Base-by-base conservation (phyloP, 345 rosid species). In the Salix brachista region DNA sequence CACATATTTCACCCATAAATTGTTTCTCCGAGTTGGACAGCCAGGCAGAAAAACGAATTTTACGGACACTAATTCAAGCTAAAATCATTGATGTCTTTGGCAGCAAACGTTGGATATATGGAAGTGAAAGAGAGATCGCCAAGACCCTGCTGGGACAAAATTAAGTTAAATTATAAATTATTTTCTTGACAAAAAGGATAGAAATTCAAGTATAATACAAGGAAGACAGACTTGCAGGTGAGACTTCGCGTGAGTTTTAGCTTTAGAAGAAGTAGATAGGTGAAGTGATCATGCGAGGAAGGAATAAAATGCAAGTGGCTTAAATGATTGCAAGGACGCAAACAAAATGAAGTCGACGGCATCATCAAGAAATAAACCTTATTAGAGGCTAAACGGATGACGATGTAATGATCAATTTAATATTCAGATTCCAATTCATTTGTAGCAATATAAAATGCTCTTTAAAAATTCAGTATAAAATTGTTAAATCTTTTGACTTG, bases 41-140 rank as follows among this genome's bases (percentile, higher is more conserved):
- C 44, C 44, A 10, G 36, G 7, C 30, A 8, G 4, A 36, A 6
- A 21, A 42, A 37, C 18, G 50, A 9, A 8, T 39, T 44, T 71
- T 76, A 81, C 0, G 91, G 91, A 74, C 89, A 77, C 17, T 89
- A 83, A 0, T 80, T 56, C 17, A 89, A 80, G 72, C 87, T 89
- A 46, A 90, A 92, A 5, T 41, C 39, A 19, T 36, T 67, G 54
- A 78, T 66, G 13, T 78, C 62, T 16, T 74, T 74, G 13, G 77
- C 77, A 25, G 76, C 44, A 42, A 34, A 78, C 17, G 65, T 8
- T 8, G 80, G 37, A 5, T 41, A 41, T 41, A 41, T 41, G 12
- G 13, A 41, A 41, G 44, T 41, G 44, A 41, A 41, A 41, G 44
- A 41, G 44, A 41, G 44, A 10, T 41, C 44, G 44, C 44, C 11